phyloP scores from a whole-genome alignment of 257 asterid species.

The Solanum microdontum region DNA sequence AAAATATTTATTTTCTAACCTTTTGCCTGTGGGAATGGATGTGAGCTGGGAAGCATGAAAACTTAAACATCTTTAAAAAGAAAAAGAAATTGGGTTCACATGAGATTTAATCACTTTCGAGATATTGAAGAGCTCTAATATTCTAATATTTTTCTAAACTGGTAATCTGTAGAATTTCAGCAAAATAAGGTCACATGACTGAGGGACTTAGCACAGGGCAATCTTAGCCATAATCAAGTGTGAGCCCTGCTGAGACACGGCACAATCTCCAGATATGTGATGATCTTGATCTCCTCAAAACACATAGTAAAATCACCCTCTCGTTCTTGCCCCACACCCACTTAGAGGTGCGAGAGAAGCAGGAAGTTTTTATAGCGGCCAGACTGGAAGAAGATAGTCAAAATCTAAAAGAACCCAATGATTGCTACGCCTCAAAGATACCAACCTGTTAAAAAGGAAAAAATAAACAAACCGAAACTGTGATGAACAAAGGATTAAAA shows the following conservation, averaged over 20 bases:
- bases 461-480: neutral
- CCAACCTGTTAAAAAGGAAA: slow-evolving; percentile 35
- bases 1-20: slow-evolving; percentile 35
- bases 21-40: slow-evolving; percentile 52
- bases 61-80: slow-evolving; percentile 57
- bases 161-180: slow-evolving; percentile 8
- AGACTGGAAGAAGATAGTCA: slow-evolving; percentile 67
- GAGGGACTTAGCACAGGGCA: slow-evolving; percentile 19
- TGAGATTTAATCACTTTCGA: slow-evolving; percentile 19
- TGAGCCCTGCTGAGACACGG: slow-evolving; percentile 79
- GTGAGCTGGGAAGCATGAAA: slow-evolving; percentile 86
- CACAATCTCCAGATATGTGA: slow-evolving; percentile 94
- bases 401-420: slow-evolving; percentile 28
- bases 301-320: slow-evolving; percentile 42
- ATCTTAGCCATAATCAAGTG: slow-evolving; percentile 92
- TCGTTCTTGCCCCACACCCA: slow-evolving; percentile 85
- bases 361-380: slow-evolving; percentile 68
- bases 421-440: slow-evolving; percentile 38
- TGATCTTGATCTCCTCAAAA: slow-evolving; percentile 71
- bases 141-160: slow-evolving; percentile 16
- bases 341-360: slow-evolving; percentile 80
- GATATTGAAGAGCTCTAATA: slow-evolving; percentile 11
- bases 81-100: slow-evolving; percentile 32
- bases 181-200: slow-evolving; percentile 21
- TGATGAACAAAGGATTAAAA: slow-evolving; percentile 4